Evolutionary conservation across 768 basidiomycete species (phyloP), one percentile per base, ranked within the genome.

Genomic region (Russula sp.): DNA sequence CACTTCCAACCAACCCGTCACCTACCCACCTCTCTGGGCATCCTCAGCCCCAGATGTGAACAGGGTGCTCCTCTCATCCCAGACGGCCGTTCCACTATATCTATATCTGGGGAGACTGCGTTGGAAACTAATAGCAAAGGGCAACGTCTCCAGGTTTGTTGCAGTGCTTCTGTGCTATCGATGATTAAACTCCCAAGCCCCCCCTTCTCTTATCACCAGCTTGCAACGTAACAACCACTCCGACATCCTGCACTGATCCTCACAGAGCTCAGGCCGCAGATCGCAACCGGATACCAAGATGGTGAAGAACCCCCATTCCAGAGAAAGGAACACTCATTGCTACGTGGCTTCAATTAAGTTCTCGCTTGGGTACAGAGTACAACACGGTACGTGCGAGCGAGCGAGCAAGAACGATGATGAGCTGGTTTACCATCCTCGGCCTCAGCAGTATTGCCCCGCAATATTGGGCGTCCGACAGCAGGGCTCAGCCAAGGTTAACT

Each of bases 401-500:
- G 22, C n/a, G 46, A 5, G 14, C 24, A 36, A 20, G 64, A 59
- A 14, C 3, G 13, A 26, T 13, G 20, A 26, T 28, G 18, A 30
- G 6, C 18, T 28, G 34, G 46, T 5, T 20, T 36, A 52, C 14
- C 5, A 40, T 40, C 38, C 64, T 58, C 55, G 46, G 7, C 52
- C 51, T 60, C 64, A 11, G n/a, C 2, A 30, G 4, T 11, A 18
- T 52, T 40, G n/a, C 11, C 52, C 24, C 28, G 22, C 38, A 54
- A 57, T 56, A 61, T 30, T 40, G 40, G 38, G 1, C 16, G 13
- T 8, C 64, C 64, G 64, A 61, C 49, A 65, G 49, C 24, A 36
- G n/a, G 64, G 64, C 64, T 61, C 64, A 11, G 28, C 5, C 58
- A 44, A 56, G 59, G 54, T 65, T 61, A 65, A 65, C 59, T 65